A percentile compares a stretch with the other conserved stretches of the same genome.
phyloP scores from a whole-genome alignment of 2,329 filamentous ascomycete genomes.

The Emydomyces testavorans region DNA sequence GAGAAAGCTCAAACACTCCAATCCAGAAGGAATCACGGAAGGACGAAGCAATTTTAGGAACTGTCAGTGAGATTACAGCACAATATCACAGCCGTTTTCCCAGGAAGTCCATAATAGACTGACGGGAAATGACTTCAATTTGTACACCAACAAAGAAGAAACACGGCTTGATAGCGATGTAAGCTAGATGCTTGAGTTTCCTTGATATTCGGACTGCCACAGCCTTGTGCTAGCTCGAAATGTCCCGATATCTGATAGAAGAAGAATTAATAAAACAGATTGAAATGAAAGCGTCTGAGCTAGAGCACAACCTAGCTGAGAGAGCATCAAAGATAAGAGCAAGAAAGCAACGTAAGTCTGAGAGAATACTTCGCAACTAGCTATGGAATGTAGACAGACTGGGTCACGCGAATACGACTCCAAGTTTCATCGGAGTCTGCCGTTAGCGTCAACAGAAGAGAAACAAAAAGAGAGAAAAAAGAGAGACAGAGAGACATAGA shows the following conservation, averaged over 20 bases:
- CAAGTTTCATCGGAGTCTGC: not conserved
- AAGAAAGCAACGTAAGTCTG: not conserved
- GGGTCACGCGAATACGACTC: not conserved
- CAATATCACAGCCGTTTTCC: not conserved
- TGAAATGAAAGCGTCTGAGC: not conserved
- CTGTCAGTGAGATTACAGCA: not conserved
- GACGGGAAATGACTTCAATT: not conserved
- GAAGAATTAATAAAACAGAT: constrained; percentile 14
- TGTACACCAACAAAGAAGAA: not conserved
- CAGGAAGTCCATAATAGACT: not conserved
- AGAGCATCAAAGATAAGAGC: not conserved
- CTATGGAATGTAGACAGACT: not conserved
- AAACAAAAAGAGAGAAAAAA: not conserved
- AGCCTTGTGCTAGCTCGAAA: constrained; percentile 5
- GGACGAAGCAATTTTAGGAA: not conserved
- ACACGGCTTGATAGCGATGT: not conserved
- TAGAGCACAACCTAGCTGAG: not conserved
- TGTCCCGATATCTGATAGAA: no score
- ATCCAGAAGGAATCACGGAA: not conserved
- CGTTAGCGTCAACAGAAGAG: not conserved
- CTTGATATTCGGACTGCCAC: not conserved
- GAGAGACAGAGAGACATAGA: not conserved
- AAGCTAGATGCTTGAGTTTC: not conserved
- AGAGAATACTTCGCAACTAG: no score
- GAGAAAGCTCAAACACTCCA: not conserved